Evolutionary conservation across 106 monocot genomes (phyloP), one percentile per base, ranked within the genome.

Genomic region (Hemerocallis citrina): DNA sequence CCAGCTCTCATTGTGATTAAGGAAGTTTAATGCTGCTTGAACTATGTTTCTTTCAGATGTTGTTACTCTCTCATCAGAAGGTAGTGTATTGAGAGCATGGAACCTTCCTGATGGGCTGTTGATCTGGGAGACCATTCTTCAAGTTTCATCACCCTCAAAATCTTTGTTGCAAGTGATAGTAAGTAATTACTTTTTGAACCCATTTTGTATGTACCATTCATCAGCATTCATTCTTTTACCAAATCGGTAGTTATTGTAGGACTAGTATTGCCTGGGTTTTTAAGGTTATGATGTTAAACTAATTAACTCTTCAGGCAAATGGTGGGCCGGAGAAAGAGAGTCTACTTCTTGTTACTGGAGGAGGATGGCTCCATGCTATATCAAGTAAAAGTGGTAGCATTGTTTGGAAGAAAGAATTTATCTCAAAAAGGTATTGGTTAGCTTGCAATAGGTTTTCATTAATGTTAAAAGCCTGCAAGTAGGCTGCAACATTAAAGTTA

Each of bases 21-120:
- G 23, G 9, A 3, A 22, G 7, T 36, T 56, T 22, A 8, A 57
- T 11, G 20, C 36, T 57, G n/a, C 7, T 19, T 7, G n/a, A 32
- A 5, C 34, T 15, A 4, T 55, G 21, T 44, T 71, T 65, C 27
- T 67, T 79, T 57, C 74, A 99, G 98, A 85, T 92, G 80, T 92
- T 73, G 19, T 99, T 17, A 77, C 92, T 52, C 92, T 92, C 34
- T 99, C 98, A 38, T 92, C 92, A 43, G 74, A 70, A 73, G 92
- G 98, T 25, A 80, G 75, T 64, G 38, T 85, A 49, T 63, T 99
- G 62, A 88, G 98, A 64, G 92, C 98, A 64, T 99, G 98, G 98
- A 99, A 92, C 66, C 92, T 99, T 78, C 98, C 98, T 50, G 98
- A 99, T 78, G 98, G 98, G n/a, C 88, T 85, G 76, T 79, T 99